A percentile compares a stretch with the other conserved stretches of the same genome.
phyloP scores from a whole-genome alignment of 805 yeast genomes.

The Metschnikowia continentalis region DNA sequence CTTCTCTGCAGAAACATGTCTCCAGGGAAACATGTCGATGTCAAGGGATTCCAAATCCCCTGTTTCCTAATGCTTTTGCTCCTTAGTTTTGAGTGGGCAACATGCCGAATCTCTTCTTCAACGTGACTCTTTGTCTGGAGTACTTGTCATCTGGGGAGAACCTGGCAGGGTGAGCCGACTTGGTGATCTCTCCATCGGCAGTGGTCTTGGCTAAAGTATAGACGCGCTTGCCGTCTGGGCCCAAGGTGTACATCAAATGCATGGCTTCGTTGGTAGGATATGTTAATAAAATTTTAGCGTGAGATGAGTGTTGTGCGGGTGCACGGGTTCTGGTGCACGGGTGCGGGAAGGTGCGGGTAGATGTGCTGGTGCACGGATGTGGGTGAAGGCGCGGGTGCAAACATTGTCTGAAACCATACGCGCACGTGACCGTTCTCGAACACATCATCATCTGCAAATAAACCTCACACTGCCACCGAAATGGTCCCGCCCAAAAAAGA shows the following conservation, averaged over 20 bases:
- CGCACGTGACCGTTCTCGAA: conserved; percentile 3
- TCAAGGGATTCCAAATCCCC: no score
- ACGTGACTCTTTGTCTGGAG: conserved; percentile 97
- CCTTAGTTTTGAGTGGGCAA: conserved; percentile 65
- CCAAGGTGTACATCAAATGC: conserved; percentile 99
- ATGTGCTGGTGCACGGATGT: no score
- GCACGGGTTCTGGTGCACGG: conserved; percentile 9
- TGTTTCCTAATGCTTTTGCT: not conserved
- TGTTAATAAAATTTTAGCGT: conserved; percentile 8
- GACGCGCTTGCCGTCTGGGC: conserved; percentile 90
- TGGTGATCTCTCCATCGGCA: conserved; percentile 88
- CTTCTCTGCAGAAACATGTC: not conserved
- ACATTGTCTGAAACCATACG: not conserved
- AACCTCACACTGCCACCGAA: not conserved
- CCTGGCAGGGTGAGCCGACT: conserved; percentile 99
- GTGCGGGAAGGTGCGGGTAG: not conserved
- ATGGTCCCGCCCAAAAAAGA: conserved; percentile 39
- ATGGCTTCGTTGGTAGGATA: conserved; percentile 37
- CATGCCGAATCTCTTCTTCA: conserved; percentile 88
- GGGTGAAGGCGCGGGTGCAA: conserved; percentile 10
- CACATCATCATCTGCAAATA: not conserved
- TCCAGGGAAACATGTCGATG: not conserved
- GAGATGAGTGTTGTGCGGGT: conserved; percentile 7
- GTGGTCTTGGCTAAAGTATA: conserved; percentile 86
- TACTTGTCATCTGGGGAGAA: conserved; percentile 99